Evolutionary conservation across 768 basidiomycete genomes (phyloP), one percentile per base, ranked within the genome.

Genomic region (Phaeotremella skinneri): DNA sequence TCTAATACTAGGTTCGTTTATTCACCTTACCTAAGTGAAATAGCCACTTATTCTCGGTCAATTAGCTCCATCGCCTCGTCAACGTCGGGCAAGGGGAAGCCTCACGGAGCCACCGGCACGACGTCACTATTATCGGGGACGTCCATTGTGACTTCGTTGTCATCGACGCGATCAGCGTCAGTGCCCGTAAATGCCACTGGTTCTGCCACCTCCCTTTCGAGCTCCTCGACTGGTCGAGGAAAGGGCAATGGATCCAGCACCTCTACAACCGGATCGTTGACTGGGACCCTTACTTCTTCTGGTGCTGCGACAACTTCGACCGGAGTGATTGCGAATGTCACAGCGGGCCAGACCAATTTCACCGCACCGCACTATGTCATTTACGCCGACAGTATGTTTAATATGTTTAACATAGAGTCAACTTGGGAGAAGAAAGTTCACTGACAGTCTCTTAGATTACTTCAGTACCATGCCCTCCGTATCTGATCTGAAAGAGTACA

Each of bases 381-480:
- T 52, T 74, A 74, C 63, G 61, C 72, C 1, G 72, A 74, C 56
- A 14, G 63, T 64, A 43, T 31, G 59, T 60, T n/a, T 26, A 14
- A 21, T 43, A 14, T 26, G 16, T 5, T 32, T 34, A 23, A 7
- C 21, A n/a, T n/a, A n/a, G n/a, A n/a, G n/a, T 51, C 20, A 2
- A 4, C 20, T 37, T 30, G 7, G 1, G 0, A 34, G n/a, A n/a
- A n/a, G n/a, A n/a, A n/a, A n/a, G n/a, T n/a, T n/a, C n/a, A 26
- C 34, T 50, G 20, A 59, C 43, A 41, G 17, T 47, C 14, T 27
- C 9, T 27, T 64, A 62, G 61, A 65, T 25, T 77, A 70, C 72
- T 59, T 75, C 13, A 51, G 34, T 32, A 32, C 62, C 2, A 75
- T 77, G 74, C 76, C 76, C 26, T 41, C 60, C 32, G 68, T 66